phyloP scores from a whole-genome alignment of 2,329 filamentous ascomycete genomes.

The Cordyceps pruinosa region DNA sequence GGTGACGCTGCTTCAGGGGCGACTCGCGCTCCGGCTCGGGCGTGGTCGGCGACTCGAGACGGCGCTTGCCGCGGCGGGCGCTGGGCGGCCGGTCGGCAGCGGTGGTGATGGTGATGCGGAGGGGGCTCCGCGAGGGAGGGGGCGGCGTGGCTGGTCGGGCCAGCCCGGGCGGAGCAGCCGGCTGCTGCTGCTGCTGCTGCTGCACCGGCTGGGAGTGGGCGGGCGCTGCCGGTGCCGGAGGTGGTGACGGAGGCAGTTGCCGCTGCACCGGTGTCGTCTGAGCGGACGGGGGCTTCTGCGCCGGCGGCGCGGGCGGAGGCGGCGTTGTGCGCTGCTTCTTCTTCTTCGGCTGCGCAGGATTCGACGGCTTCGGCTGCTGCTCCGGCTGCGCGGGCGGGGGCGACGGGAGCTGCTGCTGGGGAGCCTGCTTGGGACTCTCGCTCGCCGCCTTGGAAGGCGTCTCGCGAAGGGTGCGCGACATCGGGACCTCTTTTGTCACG shows the following conservation, averaged over 20 bases:
- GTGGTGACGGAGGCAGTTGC: too few species aligned
- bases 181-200: neutral
- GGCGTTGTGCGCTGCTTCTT: neutral
- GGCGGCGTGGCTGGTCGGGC: neutral
- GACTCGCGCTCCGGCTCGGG: neutral
- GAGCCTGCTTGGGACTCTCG: neutral
- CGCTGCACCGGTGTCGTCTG: too few species aligned
- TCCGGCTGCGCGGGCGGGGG: too few species aligned
- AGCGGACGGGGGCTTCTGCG: too few species aligned
- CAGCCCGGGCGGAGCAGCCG: neutral
- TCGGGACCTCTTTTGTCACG: neutral
- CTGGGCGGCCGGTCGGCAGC: neutral
- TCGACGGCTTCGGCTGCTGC: too few species aligned
- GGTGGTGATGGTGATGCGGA: neutral
- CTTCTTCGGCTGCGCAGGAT: too few species aligned
- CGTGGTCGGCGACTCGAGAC: neutral
- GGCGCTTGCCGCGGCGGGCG: neutral
- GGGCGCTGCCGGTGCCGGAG: too few species aligned
- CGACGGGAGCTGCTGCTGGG: neutral
- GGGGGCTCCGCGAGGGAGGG: neutral
- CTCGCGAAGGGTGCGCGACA: neutral
- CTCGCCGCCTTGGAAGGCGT: neutral
- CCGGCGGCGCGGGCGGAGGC: neutral
- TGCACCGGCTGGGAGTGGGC: too few species aligned
- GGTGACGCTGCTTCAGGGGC: neutral